phyloP scores from a whole-genome alignment of 306 rosid genomes.

The Lathyrus tuberosus region DNA sequence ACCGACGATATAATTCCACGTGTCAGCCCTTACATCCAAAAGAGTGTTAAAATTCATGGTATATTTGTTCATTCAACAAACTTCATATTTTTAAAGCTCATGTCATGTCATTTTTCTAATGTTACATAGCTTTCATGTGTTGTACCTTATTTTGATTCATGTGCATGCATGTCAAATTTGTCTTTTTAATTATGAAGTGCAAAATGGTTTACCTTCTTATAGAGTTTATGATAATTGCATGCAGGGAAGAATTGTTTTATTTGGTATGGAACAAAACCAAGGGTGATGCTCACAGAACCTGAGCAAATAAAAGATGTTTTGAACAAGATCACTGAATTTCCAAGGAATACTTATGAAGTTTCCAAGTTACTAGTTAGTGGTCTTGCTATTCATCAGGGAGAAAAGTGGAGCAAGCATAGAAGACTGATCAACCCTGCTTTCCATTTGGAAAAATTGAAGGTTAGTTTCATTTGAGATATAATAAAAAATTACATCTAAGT shows the following conservation, averaged over 20 bases:
- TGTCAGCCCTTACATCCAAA: constrained; percentile 35
- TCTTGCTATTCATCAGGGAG: background rate
- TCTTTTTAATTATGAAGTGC: no score
- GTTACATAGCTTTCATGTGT: no score
- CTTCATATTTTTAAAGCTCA: no score
- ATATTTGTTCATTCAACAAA: background rate
- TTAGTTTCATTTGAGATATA: no score
- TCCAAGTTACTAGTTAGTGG: background rate
- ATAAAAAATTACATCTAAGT: no score
- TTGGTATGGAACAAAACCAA: constrained; percentile 4
- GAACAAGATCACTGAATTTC: background rate
- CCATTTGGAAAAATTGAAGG: constrained; percentile 6
- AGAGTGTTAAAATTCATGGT: constrained; percentile 46
- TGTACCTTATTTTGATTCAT: no score
- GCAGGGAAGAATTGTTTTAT: constrained; percentile 9
- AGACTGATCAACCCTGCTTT: background rate
- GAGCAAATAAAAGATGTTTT: background rate
- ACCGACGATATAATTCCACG: constrained; percentile 43
- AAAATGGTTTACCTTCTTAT: no score
- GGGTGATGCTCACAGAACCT: background rate
- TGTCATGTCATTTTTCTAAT: no score
- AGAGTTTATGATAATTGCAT: background rate
- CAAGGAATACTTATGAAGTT: background rate
- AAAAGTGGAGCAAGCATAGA: constrained; percentile 1
- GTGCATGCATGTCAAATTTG: no score